Evolutionary conservation across 192 early-diverging fungal species (phyloP).

Genomic region (Irineochytrium annulatum): DNA sequence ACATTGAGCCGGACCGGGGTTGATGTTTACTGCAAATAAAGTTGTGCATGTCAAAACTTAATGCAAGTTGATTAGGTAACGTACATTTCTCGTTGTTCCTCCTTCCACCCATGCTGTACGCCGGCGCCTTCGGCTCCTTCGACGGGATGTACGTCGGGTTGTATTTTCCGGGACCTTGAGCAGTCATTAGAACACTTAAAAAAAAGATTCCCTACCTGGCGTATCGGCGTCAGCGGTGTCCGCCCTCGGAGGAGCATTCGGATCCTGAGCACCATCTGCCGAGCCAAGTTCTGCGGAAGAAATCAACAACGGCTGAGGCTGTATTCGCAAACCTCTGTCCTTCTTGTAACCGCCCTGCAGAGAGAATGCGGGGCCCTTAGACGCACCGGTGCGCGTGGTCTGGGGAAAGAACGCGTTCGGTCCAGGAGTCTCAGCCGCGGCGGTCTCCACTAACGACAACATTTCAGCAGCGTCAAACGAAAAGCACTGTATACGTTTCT

Average conservation of each 20-base stretch:
- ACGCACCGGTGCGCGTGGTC: conserved; percentile 46
- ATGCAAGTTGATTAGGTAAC: background rate
- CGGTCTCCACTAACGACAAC: conserved; percentile 7
- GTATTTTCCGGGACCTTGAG: conserved; percentile 52
- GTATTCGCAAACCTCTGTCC: conserved; percentile 13
- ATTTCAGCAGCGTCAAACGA: background rate
- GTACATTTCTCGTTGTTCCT: conserved; percentile 41
- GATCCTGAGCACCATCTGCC: conserved; percentile 8
- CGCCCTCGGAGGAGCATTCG: conserved; percentile 7
- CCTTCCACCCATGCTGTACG: conserved; percentile 55
- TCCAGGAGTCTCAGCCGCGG: conserved; percentile 39
- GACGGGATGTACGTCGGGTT: conserved; percentile 47
- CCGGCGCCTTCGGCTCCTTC: conserved; percentile 50
- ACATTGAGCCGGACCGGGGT: conserved; percentile 54
- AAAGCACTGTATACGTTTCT: conserved; percentile 23
- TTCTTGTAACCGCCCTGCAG: conserved; percentile 51
- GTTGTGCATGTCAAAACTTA: background rate
- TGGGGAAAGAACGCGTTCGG: conserved; percentile 56
- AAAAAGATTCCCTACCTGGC: conserved; percentile 33
- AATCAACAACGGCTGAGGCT: background rate
- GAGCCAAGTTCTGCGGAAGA: conserved; percentile 6
- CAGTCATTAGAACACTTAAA: background rate
- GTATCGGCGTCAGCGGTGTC: conserved; percentile 39
- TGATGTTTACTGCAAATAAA: conserved; percentile 27
- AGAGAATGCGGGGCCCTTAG: conserved; percentile 54